Conservation (phyloP, 192 early-diverging fungal species). For the Backusella parvicylindrica region DNA sequence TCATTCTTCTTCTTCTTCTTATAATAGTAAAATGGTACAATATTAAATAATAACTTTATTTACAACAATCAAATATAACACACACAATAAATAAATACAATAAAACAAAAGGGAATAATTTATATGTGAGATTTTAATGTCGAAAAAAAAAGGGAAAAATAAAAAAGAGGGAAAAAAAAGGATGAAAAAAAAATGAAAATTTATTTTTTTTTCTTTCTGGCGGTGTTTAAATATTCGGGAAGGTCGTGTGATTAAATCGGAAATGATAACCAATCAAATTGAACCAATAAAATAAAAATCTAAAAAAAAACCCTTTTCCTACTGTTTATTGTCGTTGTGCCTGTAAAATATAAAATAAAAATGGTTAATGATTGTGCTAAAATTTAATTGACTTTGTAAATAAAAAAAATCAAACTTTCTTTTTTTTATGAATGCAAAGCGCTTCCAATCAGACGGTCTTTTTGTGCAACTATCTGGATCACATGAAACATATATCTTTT, state of each 20-base stretch:
- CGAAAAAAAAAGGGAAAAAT: background rate
- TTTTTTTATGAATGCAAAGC: background rate
- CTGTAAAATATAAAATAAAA: background rate
- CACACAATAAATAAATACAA: background rate
- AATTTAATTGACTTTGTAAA: background rate
- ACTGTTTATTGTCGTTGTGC: background rate
- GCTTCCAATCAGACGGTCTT: background rate
- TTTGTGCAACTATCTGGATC: background rate
- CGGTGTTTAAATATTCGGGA: background rate
- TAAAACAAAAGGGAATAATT: background rate
- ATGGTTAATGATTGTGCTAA: background rate
- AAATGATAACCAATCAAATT: background rate
- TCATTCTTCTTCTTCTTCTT: background rate
- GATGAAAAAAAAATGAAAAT: background rate
- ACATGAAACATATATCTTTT: background rate
- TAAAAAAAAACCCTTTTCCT: background rate
- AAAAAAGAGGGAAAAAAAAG: background rate
- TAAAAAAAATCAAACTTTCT: background rate
- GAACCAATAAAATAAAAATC: background rate
- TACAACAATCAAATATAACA: background rate
- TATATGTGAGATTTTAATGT: background rate
- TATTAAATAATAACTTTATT: background rate
- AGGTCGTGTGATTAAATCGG: constrained; percentile 1
- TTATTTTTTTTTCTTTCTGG: background rate
- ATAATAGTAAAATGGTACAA: background rate